Base-by-base conservation (phyloP, 768 basidiomycete genomes). In the Ephemerocybe angulata region DNA sequence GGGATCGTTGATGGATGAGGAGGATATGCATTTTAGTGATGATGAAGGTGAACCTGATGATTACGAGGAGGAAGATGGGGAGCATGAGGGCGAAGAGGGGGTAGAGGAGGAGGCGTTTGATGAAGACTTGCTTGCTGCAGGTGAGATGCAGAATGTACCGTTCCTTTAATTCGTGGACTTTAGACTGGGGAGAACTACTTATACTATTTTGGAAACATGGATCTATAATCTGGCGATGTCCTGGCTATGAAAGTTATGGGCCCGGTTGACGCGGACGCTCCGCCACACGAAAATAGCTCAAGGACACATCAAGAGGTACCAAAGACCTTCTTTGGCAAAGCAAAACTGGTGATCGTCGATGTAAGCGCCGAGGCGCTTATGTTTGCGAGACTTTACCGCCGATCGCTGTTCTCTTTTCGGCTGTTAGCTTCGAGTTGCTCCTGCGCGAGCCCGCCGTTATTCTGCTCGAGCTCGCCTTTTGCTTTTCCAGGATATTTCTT, bases 121-220 rank as follows among this genome's bases (percentile, higher is more conserved):
- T 59, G 89, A 91, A 62, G 88, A 90, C 67, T 67, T 93, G 58
- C 69, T 88, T 54, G 89, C 87, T 30, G 82, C 86, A 27, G 90
- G 85, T 10, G 90, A 93, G 74, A 92, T 90, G 89, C 83, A 82
- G 76, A 85, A 82, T 61, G 86, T 86, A 50, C 86, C 81, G 25
- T 88, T 83, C 68, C 68, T 86, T 66, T 87, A 51, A 44, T 38
- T 31, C 5, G 42, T 11, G 40, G 21, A 28, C 15, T 13, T 28
- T 44, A 28, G 33, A 10, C 17, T 10, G 17, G 33, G 17, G 33
- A 10, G 10, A 35, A 35, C 33, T 35, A 35, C 33, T 35, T 35
- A 35, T 8, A 17, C 33, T 35, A 35, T 35, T 8, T 8, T 17
- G 33, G 8, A 35, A 10, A 35, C 33, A 8, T 10, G 10, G 8